Evolutionary conservation across 495 filamentous ascomycete genomes (phyloP), one percentile per base, ranked within the genome.

Genomic region (Penicillium macrosclerotiorum): DNA sequence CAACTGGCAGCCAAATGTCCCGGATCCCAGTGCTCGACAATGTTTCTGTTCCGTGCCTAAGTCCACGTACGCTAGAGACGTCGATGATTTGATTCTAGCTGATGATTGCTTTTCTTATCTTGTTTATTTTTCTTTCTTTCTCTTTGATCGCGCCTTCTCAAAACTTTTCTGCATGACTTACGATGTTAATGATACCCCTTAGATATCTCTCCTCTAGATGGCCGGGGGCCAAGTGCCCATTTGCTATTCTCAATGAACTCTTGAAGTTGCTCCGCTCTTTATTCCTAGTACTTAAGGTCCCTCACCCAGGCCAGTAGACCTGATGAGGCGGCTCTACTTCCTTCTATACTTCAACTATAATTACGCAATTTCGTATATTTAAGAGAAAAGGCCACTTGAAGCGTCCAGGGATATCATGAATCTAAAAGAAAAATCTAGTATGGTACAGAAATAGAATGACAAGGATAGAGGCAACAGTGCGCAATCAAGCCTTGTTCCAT

Each of bases 401-500:
- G 57, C 59, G 54, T 60, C 57, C 41, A 34, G 57, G 59, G 59
- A 62, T 62, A 62, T 62, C 59, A 57, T 59, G 52, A 54, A 36
- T 56, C 50, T 52, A 47, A 45, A 19, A 34, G 36, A 48, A 45
- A 29, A 46, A 42, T 39, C 40, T 38, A 14, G 14, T 59, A 59
- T 37, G 51, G 36, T 59, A 62, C 55, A 56, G 8, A 50, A 42
- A 38, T 36, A 35, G 9, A 16, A 11, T 13, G 34, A 34, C n/a
- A 37, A 16, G 12, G 34, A 13, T 14, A 17, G 5, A 37, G 34
- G 17, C n/a, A 37, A 20, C 33, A 18, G 13, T 6, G 25, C 25
- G 18, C 24, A 26, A 53, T 57, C 51, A 75, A 17, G 60, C 68
- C 54, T 83, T 82, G 37, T 74, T 78, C 84, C 85, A 88, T 71